These are phyloP conservation scores for Coelastrella sp. DNA, from an alignment of 139 green algal genomes.

Conservation along the genomic window DNA sequence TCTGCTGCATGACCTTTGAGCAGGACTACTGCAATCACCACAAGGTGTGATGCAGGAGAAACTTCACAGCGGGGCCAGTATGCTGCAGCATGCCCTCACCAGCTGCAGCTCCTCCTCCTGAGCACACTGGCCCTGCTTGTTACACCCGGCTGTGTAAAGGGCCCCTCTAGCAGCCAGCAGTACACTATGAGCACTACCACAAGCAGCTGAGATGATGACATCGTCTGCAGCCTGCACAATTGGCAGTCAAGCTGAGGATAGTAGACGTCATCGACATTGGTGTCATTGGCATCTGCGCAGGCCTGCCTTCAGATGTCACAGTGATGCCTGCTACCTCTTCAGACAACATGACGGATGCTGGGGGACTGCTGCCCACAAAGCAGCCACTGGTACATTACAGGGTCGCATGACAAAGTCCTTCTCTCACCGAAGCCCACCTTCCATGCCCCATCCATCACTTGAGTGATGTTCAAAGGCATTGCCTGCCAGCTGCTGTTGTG, in stretches of 20 bases:
- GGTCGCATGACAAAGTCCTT: too few relatives aligned
- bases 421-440: background rate
- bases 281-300: too few relatives aligned
- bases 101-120: background rate
- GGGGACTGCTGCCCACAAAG: too few relatives aligned
- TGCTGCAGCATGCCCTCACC: background rate
- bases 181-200: conserved; percentile 10
- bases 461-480: background rate
- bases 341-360: too few relatives aligned
- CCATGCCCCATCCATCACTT: background rate
- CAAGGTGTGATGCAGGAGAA: too few relatives aligned
- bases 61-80: too few relatives aligned
- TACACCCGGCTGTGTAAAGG: conserved; percentile 18
- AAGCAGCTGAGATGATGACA: background rate
- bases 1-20: too few relatives aligned
- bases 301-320: too few relatives aligned
- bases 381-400: too few relatives aligned
- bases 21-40: too few relatives aligned
- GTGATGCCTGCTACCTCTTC: too few relatives aligned
- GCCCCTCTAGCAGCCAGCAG: background rate
- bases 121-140: conserved; percentile 17
- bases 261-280: too few relatives aligned
- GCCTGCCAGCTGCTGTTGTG: background rate
- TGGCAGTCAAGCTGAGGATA: background rate
- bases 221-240: background rate